Evolutionary conservation across 2,329 filamentous ascomycete genomes (phyloP).

Genomic region (Cercospora sp.): DNA sequence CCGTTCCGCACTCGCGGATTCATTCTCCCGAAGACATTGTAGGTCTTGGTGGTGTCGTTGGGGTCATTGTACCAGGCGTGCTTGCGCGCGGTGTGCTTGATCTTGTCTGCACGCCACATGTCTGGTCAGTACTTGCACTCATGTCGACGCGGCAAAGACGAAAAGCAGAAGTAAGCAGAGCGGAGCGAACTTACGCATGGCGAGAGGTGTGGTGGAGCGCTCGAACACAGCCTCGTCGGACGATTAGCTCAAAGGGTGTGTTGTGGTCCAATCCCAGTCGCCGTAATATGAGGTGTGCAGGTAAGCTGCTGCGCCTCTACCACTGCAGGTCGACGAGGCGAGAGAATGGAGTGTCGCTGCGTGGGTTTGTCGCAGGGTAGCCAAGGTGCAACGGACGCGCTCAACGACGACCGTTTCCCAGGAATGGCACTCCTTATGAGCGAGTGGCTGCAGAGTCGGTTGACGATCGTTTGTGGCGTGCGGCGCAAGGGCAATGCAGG

Average conservation of each 20-base stretch:
- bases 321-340: neutral
- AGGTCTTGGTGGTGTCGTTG: slow-evolving; percentile 25
- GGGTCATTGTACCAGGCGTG: slow-evolving; percentile 35
- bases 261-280: neutral
- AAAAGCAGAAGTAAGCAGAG: neutral
- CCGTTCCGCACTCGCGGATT: slow-evolving; percentile 18
- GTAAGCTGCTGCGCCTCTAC: slow-evolving; percentile 7
- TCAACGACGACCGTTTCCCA: neutral
- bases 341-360: neutral
- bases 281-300: neutral
- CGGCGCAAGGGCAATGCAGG: slow-evolving; percentile 5
- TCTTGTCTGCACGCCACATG: slow-evolving; percentile 27
- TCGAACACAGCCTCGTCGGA: slow-evolving; percentile 1
- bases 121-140: slow-evolving; percentile 14
- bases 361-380: neutral
- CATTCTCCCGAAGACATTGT: slow-evolving; percentile 34
- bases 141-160: slow-evolving; percentile 4
- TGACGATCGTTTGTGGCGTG: neutral
- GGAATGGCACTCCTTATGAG: slow-evolving; percentile 5
- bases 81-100: slow-evolving; percentile 34
- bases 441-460: neutral
- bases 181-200: slow-evolving; percentile 5
- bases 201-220: slow-evolving; percentile 3
- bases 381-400: neutral
- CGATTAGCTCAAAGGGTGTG: slow-evolving; percentile 2